A percentile compares a stretch with the other conserved stretches of the same genome.
Evolutionary conservation across 768 basidiomycete genomes (phyloP).

Genomic region (Rhodotorula sphaerocarpa): DNA sequence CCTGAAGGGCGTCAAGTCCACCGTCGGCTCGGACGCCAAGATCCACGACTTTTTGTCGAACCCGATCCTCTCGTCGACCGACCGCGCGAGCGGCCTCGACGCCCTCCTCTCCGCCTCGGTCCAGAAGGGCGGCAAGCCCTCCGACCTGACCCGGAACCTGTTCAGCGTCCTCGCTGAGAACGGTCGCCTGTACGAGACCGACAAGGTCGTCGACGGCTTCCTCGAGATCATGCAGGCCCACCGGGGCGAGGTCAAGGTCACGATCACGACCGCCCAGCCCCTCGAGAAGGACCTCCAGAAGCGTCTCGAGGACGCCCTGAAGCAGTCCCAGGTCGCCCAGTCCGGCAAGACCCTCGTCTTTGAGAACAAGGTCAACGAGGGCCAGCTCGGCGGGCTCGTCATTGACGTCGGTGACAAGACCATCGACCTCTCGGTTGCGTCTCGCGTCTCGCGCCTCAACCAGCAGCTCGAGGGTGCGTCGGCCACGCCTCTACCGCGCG

Average conservation of each 20-base stretch:
- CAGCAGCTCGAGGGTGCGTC: slow-evolving; percentile 56
- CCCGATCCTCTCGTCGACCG: slow-evolving; percentile 77
- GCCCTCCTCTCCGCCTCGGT: slow-evolving; percentile 52
- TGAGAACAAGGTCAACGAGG: slow-evolving; percentile 88
- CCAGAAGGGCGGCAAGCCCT: slow-evolving; percentile 47
- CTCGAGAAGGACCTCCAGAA: slow-evolving; percentile 66
- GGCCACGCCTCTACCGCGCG: too few species aligned
- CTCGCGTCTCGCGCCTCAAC: slow-evolving; percentile 91
- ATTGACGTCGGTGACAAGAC: slow-evolving; percentile 98
- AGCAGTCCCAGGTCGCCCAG: slow-evolving; percentile 74
- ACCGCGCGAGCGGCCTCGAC: slow-evolving; percentile 62
- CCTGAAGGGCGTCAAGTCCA: slow-evolving; percentile 58
- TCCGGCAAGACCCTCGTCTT: slow-evolving; percentile 81
- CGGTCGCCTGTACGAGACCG: slow-evolving; percentile 74
- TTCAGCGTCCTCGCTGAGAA: slow-evolving; percentile 84
- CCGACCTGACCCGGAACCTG: slow-evolving; percentile 67
- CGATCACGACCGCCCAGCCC: slow-evolving; percentile 61
- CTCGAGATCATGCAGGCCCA: slow-evolving; percentile 77
- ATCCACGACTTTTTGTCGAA: slow-evolving; percentile 69
- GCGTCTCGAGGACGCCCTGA: slow-evolving; percentile 75
- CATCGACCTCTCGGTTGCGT: slow-evolving; percentile 87
- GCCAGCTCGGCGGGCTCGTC: slow-evolving; percentile 81
- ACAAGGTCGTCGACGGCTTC: slow-evolving; percentile 83
- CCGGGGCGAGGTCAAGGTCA: slow-evolving; percentile 85
- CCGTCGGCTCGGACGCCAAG: slow-evolving; percentile 59